Evolutionary conservation across 2,329 filamentous ascomycete genomes (phyloP), one percentile per base, ranked within the genome.

Genomic region (Fusarium sp.): DNA sequence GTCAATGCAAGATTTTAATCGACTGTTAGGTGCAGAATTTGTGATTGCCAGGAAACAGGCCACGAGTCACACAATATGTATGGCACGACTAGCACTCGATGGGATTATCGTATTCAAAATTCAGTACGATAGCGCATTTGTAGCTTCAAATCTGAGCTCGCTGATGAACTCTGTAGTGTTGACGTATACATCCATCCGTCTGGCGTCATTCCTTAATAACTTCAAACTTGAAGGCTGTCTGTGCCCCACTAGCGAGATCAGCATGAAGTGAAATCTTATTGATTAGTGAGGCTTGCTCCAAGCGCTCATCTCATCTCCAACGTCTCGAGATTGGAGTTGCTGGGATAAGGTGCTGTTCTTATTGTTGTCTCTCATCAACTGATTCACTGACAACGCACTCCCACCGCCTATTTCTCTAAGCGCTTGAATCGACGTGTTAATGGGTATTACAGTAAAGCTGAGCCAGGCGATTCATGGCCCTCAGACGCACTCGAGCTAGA

Each of bases 161-260:
- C 49, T 38, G 17, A 22, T 22, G 29, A 15, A 5, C 47, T 35
- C 33, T 53, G 49, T 53, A n/a, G 33, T 35, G 54, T 68, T 75
- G 75, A 76, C 69, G 75, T 75, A 72, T 74, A 68, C 52, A 67
- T 61, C 57, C 60, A 62, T 65, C 25, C 25, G 45, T 75, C 65
- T 76, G 68, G 70, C 75, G 75, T 77, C 75, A 77, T 76, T 69
- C 55, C 52, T 70, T 65, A 54, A 57, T 14, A 39, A 27, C 22
- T 27, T 36, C 36, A 39, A 33, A 27, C 17, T 15, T 58, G 25
- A 54, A 64, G 42, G 36, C 47, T 61, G 52, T 56, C 45, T 61
- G 33, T 38, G 27, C 67, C 41, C 62, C 56, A 68, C 65, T 49
- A 38, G 22, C 27, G 36, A 53, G 64, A 65, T 68, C 68, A 71